These are phyloP conservation scores for Verruconis gallopava DNA, from an alignment of 2,329 filamentous ascomycete species.

Conservation along the genomic window DNA sequence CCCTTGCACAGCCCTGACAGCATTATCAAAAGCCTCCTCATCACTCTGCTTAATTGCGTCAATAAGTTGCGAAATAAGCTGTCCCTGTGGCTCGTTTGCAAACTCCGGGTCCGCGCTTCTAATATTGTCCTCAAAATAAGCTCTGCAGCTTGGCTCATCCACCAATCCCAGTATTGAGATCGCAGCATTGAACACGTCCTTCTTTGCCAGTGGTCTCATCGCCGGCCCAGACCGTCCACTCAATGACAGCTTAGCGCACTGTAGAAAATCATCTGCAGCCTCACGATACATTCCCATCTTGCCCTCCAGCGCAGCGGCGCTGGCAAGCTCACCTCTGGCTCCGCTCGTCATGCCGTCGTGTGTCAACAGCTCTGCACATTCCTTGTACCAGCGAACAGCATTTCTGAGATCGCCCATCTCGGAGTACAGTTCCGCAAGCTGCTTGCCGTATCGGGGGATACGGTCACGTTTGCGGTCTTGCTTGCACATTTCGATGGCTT, in stretches of 20 bases:
- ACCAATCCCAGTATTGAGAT: background rate
- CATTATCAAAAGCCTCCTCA: background rate
- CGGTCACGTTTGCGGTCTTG: background rate
- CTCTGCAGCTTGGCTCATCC: background rate
- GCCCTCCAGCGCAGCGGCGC: background rate
- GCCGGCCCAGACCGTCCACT: background rate
- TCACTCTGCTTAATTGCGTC: constrained; percentile 1
- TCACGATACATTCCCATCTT: background rate
- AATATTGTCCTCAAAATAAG: background rate
- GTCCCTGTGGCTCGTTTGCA: background rate
- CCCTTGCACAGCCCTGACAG: background rate
- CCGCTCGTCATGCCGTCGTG: background rate
- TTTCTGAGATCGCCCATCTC: background rate
- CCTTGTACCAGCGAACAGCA: background rate
- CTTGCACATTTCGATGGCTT: background rate
- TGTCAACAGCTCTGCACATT: background rate
- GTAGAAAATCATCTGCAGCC: background rate
- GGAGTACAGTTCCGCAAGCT: background rate
- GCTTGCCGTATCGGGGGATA: background rate
- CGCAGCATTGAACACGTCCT: background rate
- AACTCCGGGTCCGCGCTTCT: background rate
- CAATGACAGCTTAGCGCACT: background rate
- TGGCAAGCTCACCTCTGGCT: background rate
- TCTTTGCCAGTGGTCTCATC: background rate
- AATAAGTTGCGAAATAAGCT: background rate